Evolutionary conservation across 202 grass and related monocot genomes (phyloP), one percentile per base, ranked within the genome.

Genomic region (Schoenoplectus triqueter): DNA sequence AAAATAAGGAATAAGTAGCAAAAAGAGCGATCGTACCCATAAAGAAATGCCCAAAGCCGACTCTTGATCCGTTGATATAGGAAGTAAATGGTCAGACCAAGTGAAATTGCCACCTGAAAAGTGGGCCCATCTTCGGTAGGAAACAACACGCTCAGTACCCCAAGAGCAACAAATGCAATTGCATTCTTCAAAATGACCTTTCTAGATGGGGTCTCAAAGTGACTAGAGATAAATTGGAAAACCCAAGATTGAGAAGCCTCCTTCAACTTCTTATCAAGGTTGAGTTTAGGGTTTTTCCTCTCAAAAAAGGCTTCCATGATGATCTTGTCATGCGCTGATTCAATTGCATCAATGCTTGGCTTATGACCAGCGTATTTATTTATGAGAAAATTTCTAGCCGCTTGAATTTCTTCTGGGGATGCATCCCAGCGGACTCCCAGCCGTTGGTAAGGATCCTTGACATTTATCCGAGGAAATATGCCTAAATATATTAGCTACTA

Each of bases 401-500:
- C 93, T 91, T 91, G 96, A 80, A 99, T 99, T 94, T 99, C 93
- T 92, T 99, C 96, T 90, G 90, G 90, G 73, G 96, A 99, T 85
- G 96, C 96, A 86, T 99, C 96, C 59, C 15, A 88, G 84, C 93
- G 95, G 86, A 99, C 88, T 41, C 96, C 96, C 63, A 99, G 89
- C 69, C 90, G 81, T 70, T 91, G 88, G 76, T 96, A 99, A 74
- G 93, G 96, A 88, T 99, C 96, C 75, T 92, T 99, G 42, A 99
- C 88, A 51, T 94, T 60, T 57, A 99, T 96, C 88, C 93, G 89
- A 60, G 93, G 93, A 83, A 95, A 99, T 59, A 96, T 84, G 73
- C 88, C 96, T 99, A 86, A 89, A 87, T 22, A 85, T 87, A 7
- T 61, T 45, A 59, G 6, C 14, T 7, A 41, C 22, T 42, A 78